phyloP scores from a whole-genome alignment of 805 yeast genomes.

The Candida anglica region DNA sequence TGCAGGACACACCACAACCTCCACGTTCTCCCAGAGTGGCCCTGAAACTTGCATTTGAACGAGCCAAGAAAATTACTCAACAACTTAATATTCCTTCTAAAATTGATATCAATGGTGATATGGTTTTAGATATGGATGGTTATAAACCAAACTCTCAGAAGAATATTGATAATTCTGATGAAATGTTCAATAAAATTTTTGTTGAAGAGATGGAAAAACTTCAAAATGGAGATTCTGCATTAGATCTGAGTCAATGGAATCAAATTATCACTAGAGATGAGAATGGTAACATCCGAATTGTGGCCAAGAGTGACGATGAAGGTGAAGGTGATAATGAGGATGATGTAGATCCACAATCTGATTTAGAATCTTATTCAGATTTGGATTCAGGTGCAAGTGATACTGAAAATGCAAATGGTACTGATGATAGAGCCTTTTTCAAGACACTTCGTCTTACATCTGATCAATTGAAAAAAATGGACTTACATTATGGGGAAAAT shows the following conservation, averaged over 20 bases:
- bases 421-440: slow-evolving; percentile 41
- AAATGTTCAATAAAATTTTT: slow-evolving; percentile 65
- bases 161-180: slow-evolving; percentile 73
- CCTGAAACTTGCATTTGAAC: slow-evolving; percentile 45
- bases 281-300: slow-evolving; percentile 64
- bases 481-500: slow-evolving; percentile 76
- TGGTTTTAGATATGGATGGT: slow-evolving; percentile 91
- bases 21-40: slow-evolving; percentile 8
- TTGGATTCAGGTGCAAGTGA: slow-evolving; percentile 6
- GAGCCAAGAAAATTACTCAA: slow-evolving; percentile 60
- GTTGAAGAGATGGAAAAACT: slow-evolving; percentile 59
- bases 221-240: slow-evolving; percentile 9
- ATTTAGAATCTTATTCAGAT: slow-evolving; percentile 1
- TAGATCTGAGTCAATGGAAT: slow-evolving; percentile 24
- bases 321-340: slow-evolving; percentile 41
- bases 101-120: slow-evolving; percentile 84
- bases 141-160: slow-evolving; percentile 78
- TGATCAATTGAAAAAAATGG: slow-evolving; percentile 75
- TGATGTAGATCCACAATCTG: background rate
- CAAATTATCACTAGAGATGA: slow-evolving; percentile 48
- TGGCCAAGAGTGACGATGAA: slow-evolving; percentile 49
- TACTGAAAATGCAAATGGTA: slow-evolving; percentile 10
- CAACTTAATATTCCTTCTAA: slow-evolving; percentile 83
- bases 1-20: slow-evolving; percentile 20
- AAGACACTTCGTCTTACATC: slow-evolving; percentile 88